phyloP scores from a whole-genome alignment of 768 basidiomycete genomes.

The Leccinellum albellum region DNA sequence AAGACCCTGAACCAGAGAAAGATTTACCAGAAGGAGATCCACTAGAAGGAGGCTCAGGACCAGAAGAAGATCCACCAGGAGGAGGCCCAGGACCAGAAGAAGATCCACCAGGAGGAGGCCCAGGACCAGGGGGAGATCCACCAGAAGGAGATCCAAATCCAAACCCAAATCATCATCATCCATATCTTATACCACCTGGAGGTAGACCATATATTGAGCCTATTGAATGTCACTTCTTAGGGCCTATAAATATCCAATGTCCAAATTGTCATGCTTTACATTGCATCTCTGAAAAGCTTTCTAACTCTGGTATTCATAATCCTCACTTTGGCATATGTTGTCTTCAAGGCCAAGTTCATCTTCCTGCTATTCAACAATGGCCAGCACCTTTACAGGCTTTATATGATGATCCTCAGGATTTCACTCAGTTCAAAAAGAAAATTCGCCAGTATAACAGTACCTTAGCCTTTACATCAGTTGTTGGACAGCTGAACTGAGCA shows the following conservation, averaged over 20 bases:
- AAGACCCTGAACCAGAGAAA: too few species aligned
- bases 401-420: background rate
- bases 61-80: too few species aligned
- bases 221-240: background rate
- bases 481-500: too few species aligned
- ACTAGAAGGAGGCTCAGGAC: too few species aligned
- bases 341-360: background rate
- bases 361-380: background rate
- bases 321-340: background rate
- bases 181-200: background rate
- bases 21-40: too few species aligned
- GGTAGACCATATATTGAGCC: background rate
- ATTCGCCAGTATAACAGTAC: background rate
- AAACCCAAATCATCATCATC: too few species aligned
- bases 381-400: background rate
- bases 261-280: background rate
- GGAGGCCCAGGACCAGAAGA: too few species aligned
- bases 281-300: background rate
- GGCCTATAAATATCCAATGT: background rate
- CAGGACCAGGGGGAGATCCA: too few species aligned
- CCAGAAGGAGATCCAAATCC: too few species aligned
- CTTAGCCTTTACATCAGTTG: slow-evolving; percentile 8
- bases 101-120: too few species aligned
- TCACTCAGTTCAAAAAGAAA: background rate
- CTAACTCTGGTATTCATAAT: background rate